phyloP scores from a whole-genome alignment of 2,329 filamentous ascomycete genomes.

The Zymoseptoria ardabiliae region DNA sequence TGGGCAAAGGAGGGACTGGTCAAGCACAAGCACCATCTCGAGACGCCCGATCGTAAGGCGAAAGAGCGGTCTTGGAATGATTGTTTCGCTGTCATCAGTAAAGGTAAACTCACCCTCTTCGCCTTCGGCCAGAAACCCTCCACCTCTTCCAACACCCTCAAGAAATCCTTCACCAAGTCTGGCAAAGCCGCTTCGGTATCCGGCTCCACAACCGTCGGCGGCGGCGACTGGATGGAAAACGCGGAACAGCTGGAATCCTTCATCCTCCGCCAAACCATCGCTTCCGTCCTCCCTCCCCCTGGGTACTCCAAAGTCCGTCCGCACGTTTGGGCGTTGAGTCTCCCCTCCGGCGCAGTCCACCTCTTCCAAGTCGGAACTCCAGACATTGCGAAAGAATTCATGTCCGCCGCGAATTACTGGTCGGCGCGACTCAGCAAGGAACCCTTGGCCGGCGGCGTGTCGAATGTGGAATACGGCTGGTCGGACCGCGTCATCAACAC shows the following conservation, averaged over 20 bases:
- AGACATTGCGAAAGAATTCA: constrained; percentile 91
- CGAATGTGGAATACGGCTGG: constrained; percentile 98
- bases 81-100: constrained; percentile 92
- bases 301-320: constrained; percentile 87
- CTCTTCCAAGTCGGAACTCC: constrained; percentile 96
- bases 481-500: constrained; percentile 69
- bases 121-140: constrained; percentile 58
- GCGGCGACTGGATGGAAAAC: constrained; percentile 97
- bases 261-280: constrained; percentile 81
- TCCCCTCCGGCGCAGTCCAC: constrained; percentile 89
- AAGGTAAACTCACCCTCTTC: constrained; percentile 88
- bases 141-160: constrained; percentile 50
- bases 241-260: constrained; percentile 85
- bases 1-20: constrained; percentile 97
- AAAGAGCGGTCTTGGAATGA: constrained; percentile 94
- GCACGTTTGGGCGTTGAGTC: constrained; percentile 86
- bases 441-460: constrained; percentile 83
- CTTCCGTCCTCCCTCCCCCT: constrained; percentile 78
- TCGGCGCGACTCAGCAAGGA: constrained; percentile 90
- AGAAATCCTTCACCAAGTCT: constrained; percentile 29
- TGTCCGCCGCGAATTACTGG: constrained; percentile 95
- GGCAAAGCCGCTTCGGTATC: constrained; percentile 33
- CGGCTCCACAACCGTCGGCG: constrained; percentile 69
- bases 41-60: constrained; percentile 81
- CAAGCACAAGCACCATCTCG: constrained; percentile 93